These are phyloP conservation scores for Luffa aegyptiaca DNA, from an alignment of 306 rosid genomes.

Conservation along the genomic window DNA sequence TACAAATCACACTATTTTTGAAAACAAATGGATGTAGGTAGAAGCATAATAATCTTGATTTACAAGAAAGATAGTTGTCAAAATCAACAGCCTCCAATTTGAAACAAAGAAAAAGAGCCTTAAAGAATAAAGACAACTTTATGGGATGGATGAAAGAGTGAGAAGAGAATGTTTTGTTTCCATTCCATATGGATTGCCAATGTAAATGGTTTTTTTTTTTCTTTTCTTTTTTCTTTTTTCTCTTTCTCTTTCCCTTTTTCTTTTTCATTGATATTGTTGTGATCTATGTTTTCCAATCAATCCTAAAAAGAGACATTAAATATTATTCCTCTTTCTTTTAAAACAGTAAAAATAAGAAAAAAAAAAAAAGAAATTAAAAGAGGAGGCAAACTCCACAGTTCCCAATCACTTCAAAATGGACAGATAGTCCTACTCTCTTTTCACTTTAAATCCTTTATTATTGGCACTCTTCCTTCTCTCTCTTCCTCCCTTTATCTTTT, in stretches of 20 bases:
- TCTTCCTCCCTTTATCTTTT: not conserved
- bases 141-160: slow-evolving; percentile 7
- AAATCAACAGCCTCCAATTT: not conserved
- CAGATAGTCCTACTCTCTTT: slow-evolving; percentile 13
- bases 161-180: slow-evolving; percentile 14
- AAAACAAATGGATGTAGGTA: not conserved
- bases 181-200: slow-evolving; percentile 8
- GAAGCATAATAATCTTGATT: not conserved
- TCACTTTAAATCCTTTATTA: slow-evolving; percentile 10
- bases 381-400: slow-evolving; percentile 8
- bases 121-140: slow-evolving; percentile 12
- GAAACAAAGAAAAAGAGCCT: not conserved
- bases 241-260: not conserved
- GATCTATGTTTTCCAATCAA: slow-evolving; percentile 7
- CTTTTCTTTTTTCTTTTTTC: not conserved
- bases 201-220: not conserved
- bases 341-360: not conserved
- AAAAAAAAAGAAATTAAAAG: not conserved
- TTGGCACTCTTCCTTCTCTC: not conserved
- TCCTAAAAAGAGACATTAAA: not conserved
- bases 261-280: not conserved
- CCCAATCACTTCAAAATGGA: slow-evolving; percentile 14
- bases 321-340: not conserved
- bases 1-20: not conserved
- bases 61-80: not conserved